Evolutionary conservation across 1,284 basidiomycete genomes (phyloP).

Genomic region (Apiotrichum siamense): DNA sequence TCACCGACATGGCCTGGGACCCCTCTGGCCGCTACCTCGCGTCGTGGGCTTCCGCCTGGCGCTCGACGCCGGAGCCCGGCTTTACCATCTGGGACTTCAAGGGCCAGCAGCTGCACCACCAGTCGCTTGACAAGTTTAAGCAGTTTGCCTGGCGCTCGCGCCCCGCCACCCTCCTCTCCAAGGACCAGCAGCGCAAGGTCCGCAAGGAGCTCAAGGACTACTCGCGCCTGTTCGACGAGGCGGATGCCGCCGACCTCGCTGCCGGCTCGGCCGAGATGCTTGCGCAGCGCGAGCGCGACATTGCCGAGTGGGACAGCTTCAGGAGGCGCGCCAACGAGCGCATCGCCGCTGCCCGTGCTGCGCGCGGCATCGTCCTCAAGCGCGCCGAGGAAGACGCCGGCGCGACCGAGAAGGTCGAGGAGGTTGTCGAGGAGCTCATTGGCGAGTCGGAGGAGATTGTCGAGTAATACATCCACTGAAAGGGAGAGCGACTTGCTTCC

Average conservation of each 20-base stretch:
- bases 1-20: constrained; percentile 99
- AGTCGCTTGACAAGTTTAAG: constrained; percentile 90
- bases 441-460: constrained; percentile 78
- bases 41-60: constrained; percentile 92
- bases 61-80: constrained; percentile 90
- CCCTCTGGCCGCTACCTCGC: constrained; percentile 90
- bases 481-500: neutral
- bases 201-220: constrained; percentile 88
- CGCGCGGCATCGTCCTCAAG: constrained; percentile 30
- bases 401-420: constrained; percentile 77
- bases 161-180: constrained; percentile 76
- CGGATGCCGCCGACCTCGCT: constrained; percentile 91
- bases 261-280: constrained; percentile 90
- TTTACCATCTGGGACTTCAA: constrained; percentile 98
- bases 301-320: constrained; percentile 99
- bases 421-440: constrained; percentile 84
- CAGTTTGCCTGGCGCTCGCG: constrained; percentile 98
- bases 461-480: neutral
- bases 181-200: constrained; percentile 78
- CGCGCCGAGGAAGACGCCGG: constrained; percentile 48
- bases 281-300: constrained; percentile 80
- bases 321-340: constrained; percentile 42
- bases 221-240: constrained; percentile 89
- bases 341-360: constrained; percentile 34
- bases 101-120: constrained; percentile 83